Conservation (phyloP, 805 yeast genomes). For the Zygoascus biomembranicola region DNA sequence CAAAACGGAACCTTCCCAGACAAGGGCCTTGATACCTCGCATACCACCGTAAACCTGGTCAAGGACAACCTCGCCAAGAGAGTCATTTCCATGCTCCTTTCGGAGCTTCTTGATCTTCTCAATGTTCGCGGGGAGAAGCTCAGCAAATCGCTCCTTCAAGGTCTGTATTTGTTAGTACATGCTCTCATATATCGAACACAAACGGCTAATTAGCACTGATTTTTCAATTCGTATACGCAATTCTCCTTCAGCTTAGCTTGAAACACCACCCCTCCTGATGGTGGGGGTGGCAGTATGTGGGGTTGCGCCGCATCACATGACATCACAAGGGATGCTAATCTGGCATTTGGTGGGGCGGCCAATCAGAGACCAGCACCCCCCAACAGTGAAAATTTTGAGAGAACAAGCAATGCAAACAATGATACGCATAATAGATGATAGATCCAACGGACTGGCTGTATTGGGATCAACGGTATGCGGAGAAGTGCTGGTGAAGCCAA, state of each 20-base stretch:
- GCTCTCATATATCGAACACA: no score
- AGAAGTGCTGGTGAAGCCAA: not conserved
- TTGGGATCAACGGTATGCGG: not conserved
- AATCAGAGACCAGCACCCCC: not conserved
- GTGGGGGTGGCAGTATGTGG: not conserved
- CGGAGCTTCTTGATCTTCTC: conserved; percentile 86
- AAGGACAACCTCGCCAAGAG: conserved; percentile 63
- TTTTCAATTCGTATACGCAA: no score
- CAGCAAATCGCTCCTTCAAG: conserved; percentile 90
- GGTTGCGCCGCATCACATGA: not conserved
- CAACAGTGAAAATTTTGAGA: not conserved
- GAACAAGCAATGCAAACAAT: no score
- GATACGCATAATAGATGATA: no score
- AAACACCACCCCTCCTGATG: no score
- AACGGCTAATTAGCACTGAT: no score
- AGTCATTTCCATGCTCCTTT: conserved; percentile 76
- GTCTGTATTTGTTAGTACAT: conserved; percentile 28
- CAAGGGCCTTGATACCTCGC: conserved; percentile 80
- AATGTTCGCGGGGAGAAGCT: conserved; percentile 81
- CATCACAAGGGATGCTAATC: not conserved
- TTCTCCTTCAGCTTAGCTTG: no score
- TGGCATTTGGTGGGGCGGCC: not conserved
- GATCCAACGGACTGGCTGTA: no score
- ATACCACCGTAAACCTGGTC: conserved; percentile 88
- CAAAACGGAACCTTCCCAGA: conserved; percentile 83